Evolutionary conservation across 1,284 basidiomycete species (phyloP), one percentile per base, ranked within the genome.

Genomic region (Trametes sp.): DNA sequence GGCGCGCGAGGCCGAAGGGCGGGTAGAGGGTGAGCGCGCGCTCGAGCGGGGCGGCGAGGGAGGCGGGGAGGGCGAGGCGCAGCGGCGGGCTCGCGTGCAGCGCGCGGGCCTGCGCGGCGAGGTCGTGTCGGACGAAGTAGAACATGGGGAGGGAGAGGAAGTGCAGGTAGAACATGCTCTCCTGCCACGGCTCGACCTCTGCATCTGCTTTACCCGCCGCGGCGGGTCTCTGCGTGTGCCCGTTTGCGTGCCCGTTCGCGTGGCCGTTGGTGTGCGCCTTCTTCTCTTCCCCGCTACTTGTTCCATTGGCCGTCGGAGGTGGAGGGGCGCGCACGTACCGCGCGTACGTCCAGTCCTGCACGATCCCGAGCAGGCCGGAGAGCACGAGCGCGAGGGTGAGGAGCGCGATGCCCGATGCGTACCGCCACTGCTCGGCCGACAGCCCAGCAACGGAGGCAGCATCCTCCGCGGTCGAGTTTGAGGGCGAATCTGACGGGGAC

Each of bases 81-180:
- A 73, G 53, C 24, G 61, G 66, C 5, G 84, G 80, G 21, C 85
- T 81, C 19, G 78, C 65, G 66, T 79, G 80, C 42, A 87, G 72
- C 0, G 78, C 69, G 0, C 72, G 66, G 44, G 88, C 73, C 66
- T 92, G 90, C 0, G 73, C 67, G 9, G 69, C 49, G 59, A 94
- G 79, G 68, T 85, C 84, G 21, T 78, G 71, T 1, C 85, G 77
- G 45, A 89, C 77, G 59, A 85, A 84, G 57, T 82, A 65, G 77
- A 94, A 94, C 79, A 93, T 81, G 3, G 91, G 92, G 14, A 94
- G 80, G 6, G 86, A 85, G 57, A 93, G 83, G 72, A 88, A 87
- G 75, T 93, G 90, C 24, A 92, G 80, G 75, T 96, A 98, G 79
- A 98, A 98, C 82, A 98, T 88, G 33, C 87, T 89, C 78, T 98